Base-by-base conservation (phyloP, 768 basidiomycete species). In the Termitomyces sp. region DNA sequence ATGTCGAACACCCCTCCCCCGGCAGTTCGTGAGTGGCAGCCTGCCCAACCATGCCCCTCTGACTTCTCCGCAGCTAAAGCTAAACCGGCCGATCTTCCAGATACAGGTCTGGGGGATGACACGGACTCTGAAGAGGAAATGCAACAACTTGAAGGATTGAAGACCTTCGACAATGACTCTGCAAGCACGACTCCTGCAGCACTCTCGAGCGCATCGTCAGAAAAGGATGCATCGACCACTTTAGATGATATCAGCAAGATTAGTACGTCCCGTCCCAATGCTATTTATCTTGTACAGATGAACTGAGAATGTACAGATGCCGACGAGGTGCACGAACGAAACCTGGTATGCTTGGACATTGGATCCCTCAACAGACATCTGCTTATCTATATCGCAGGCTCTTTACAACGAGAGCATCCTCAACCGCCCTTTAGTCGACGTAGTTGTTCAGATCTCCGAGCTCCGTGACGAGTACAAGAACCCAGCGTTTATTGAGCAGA, bases 381-480 rank as follows among this genome's bases (percentile, higher is more conserved):
- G 22, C 26, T 48, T 1, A 53, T 39, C 12, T 26, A 41, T n/a
- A 10, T 18, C 50, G 9, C 31, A 64, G 62, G 52, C 39, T 6
- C 62, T 74, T 1, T 61, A 72, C n/a, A 66, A 73, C 29, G 77
- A 77, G 20, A 73, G 70, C 22, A 66, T 76, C 26, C 68, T 70
- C 5, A 62, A 67, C 42, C 76, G 79, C 15, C 84, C 84, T 7
- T 73, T 89, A 48, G 77, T 92, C 58, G 79, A 81, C 33, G 65
- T 71, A 18, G 72, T 87, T 50, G 73, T 75, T 12, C 75, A 83
- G 3, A 81, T 88, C 60, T 69, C 77, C 1, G 70, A 70, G 3
- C 73, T 92, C 46, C 82, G 86, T 29, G 74, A 70, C 5, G 90
- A 92, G 71, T 92, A 92, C 63, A 81, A 83, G 63, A 73, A 75